Conservation (phyloP, 768 basidiomycete species). For the Ephemerocybe angulata region DNA sequence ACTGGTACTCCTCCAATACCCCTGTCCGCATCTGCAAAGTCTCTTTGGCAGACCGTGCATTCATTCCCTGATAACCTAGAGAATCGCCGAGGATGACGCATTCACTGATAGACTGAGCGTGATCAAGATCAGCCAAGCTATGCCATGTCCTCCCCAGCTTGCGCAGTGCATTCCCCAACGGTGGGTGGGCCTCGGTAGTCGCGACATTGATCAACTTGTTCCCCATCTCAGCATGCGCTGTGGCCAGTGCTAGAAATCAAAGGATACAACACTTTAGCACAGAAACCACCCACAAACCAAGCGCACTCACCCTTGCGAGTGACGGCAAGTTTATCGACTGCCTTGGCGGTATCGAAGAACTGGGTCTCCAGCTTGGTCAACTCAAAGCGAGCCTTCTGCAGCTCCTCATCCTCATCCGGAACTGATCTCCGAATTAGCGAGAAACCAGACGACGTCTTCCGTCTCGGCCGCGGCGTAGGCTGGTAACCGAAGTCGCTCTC, state of each 20-base stretch:
- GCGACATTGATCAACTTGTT: conserved; percentile 88
- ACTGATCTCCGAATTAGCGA: conserved; percentile 74
- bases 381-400: conserved; percentile 87
- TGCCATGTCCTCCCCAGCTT: conserved; percentile 89
- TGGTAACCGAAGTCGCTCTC: conserved; percentile 98
- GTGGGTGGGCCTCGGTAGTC: conserved; percentile 82
- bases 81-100: conserved; percentile 95
- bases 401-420: conserved; percentile 91
- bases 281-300: neutral
- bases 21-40: conserved; percentile 85
- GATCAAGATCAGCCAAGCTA: conserved; percentile 81
- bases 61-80: conserved; percentile 92
- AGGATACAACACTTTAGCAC: conserved; percentile 4
- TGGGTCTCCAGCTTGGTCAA: conserved; percentile 88
- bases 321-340: conserved; percentile 81
- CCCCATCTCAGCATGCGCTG: conserved; percentile 85
- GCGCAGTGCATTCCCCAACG: conserved; percentile 76
- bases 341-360: conserved; percentile 90
- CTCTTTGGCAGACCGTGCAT: conserved; percentile 95
- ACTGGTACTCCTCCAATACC: conserved; percentile 91
- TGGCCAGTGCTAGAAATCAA: conserved; percentile 58
- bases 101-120: conserved; percentile 90
- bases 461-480: conserved; percentile 70
- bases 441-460: conserved; percentile 72
- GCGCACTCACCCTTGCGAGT: conserved; percentile 64